Evolutionary conservation across 2,329 filamentous ascomycete genomes (phyloP), one percentile per base, ranked within the genome.

Genomic region (Colletotrichum zoysiae): DNA sequence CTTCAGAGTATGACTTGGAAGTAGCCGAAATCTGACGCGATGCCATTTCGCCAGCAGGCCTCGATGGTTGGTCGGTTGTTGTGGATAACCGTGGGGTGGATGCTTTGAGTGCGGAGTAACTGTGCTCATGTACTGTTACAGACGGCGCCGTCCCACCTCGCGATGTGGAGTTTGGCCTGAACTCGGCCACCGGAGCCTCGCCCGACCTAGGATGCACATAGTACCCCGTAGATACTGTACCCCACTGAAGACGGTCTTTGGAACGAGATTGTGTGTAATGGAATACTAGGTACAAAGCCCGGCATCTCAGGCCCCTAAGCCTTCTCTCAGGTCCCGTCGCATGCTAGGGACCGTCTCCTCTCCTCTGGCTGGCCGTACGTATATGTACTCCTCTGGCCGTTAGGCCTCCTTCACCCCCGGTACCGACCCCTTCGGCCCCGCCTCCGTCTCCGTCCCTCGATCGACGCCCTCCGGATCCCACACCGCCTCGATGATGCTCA

Each of bases 401-500:
- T 35, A 35, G 20, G 9, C 40, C 57, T 48, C 51, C 51, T 44
- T n/a, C 42, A 56, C 50, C 18, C 51, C 55, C 35, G 35, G 7
- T 35, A 35, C 5, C 1, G 35, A 35, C 6, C 51, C 53, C 33
- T 35, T 42, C 20, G 42, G 20, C 44, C 44, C 60, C n/a, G 30
- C 62, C n/a, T 59, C 56, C 18, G 44, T 57, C 2, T 71, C 66
- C 35, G n/a, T 26, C 20, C 65, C 56, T 23, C 77, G 73, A 26
- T 77, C 70, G 14, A 78, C 53, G n/a, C 44, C 46, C 20, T 71
- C 61, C 33, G 70, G 81, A 60, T 81, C 77, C 85, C 85, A 87
- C 23, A 86, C 81, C 12, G 85, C 85, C 73, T 87, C 85, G 26
- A 87, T 77, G 30, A 87, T 79, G 61, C 83, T 84, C 85, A 86